Evolutionary conservation across 1,284 basidiomycete species (phyloP), one percentile per base, ranked within the genome.

Genomic region (Bjerkandera adusta): DNA sequence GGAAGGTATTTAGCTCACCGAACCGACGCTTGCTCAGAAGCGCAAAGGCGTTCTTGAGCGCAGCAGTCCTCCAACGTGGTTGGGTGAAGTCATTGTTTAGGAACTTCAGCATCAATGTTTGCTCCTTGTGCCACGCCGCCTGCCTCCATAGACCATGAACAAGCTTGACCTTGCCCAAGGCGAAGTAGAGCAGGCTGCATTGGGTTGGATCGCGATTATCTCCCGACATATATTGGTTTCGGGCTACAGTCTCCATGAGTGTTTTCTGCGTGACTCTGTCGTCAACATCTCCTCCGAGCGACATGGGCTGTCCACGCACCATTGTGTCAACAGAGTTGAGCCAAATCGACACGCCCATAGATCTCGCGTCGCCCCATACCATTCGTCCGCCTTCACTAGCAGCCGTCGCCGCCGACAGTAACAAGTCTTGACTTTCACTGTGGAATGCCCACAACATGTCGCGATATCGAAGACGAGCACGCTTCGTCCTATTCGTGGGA

Each of bases 391-490:
- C 76, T 55, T 53, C 51, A 26, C 89, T 93, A 5, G 89, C 83
- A 7, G 78, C 66, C 3, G 77, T 76, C 1, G 90, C 86, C 2
- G 84, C 82, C 20, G 76, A 73, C 27, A 97, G 64, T 11, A 98
- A 67, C 30, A 96, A 66, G 18, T 89, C 90, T 59, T 98, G 93
- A 57, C 83, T 90, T 63, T 96, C 89, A 61, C 93, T 97, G 60
- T 96, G 89, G 58, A 88, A 93, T 0, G 94, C 95, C 93, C 94
- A 98, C 7, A 96, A 76, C 69, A 95, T 91, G 63, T 97, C 95
- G 30, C 93, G 82, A 64, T 90, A 95, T 16, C 90, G 82, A 41
- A 96, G 72, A 12, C 90, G 82, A 51, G 83, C 79, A 57, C 89
- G 72, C 48, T 77, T 73, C 27, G 75, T 71, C 50, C 68, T 68